Conservation (phyloP, 768 basidiomycete genomes). For the Pilatotrama ljubarskyi region DNA sequence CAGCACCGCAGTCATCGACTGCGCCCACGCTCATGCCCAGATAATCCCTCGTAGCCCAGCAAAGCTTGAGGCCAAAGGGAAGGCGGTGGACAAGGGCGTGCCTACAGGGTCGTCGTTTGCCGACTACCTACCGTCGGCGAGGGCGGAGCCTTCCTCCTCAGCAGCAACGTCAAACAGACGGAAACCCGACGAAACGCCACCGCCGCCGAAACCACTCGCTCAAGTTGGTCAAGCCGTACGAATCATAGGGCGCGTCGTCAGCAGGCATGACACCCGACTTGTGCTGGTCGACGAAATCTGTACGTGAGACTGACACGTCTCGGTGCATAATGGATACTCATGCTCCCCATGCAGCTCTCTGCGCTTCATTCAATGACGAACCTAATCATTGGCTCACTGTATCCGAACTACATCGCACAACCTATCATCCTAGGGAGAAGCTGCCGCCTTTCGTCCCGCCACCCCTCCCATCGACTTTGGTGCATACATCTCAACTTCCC, state of each 20-base stretch:
- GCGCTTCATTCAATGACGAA: conserved; percentile 57
- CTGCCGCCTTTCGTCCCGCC: conserved; percentile 50
- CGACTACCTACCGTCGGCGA: conserved; percentile 9
- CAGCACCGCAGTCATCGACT: conserved; percentile 73
- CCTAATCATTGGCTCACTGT: conserved; percentile 56
- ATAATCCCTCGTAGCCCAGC: conserved; percentile 10
- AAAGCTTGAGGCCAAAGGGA: neutral
- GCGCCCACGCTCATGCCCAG: conserved; percentile 41
- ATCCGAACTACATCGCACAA: conserved; percentile 49
- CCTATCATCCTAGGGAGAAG: conserved; percentile 43
- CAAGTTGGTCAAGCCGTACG: conserved; percentile 17
- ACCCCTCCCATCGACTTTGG: conserved; percentile 10
- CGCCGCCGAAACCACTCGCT: conserved; percentile 13
- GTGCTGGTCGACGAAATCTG: conserved; percentile 22
- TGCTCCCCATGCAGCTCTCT: conserved; percentile 39
- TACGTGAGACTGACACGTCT: neutral
- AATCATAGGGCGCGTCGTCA: conserved; percentile 17
- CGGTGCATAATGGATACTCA: no score
- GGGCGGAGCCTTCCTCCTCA: neutral
- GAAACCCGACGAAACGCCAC: neutral
- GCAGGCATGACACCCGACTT: conserved; percentile 10
- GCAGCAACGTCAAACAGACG: neutral
- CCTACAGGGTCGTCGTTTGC: neutral
- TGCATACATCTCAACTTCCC: neutral
- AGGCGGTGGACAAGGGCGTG: neutral